A percentile compares a stretch with the other conserved stretches of the same genome.
Conservation (phyloP, 176 grass and related monocot species). For the Pharus latifolius region DNA sequence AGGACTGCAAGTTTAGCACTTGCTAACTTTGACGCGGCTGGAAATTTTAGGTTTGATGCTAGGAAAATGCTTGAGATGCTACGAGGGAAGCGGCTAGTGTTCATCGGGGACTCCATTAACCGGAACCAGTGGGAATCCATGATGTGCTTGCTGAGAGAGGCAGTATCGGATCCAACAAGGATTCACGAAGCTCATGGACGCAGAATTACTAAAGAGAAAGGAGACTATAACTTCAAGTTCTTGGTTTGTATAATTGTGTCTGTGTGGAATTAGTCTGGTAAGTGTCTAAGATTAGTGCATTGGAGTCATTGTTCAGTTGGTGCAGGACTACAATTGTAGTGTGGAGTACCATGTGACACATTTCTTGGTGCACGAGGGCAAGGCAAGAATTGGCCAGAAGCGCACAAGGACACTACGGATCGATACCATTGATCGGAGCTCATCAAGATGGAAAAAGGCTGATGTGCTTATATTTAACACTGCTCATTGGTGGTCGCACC, state of each 20-base stretch:
- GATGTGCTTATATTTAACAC: constrained; percentile 90
- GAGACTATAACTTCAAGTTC: constrained; percentile 84
- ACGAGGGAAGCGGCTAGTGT: constrained; percentile 70
- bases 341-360: constrained; percentile 86
- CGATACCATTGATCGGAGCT: constrained; percentile 59
- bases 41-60: constrained; percentile 53
- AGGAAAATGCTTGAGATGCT: constrained; percentile 66
- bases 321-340: constrained; percentile 82
- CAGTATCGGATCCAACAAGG: constrained; percentile 45
- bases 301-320: constrained; percentile 7
- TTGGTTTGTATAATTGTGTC: constrained; percentile 35
- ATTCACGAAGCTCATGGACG: constrained; percentile 50
- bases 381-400: constrained; percentile 53
- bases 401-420: constrained; percentile 54
- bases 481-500: constrained; percentile 97
- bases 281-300: neutral
- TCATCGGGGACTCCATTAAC: constrained; percentile 86
- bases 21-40: constrained; percentile 1
- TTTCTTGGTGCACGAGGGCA: constrained; percentile 90
- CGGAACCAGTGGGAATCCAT: constrained; percentile 98
- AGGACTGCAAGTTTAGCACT: neutral
- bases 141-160: constrained; percentile 69
- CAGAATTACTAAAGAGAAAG: constrained; percentile 72
- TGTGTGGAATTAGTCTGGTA: neutral
- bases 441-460: constrained; percentile 71